phyloP scores from a whole-genome alignment of 2,329 filamentous ascomycete genomes.

The Botrytis paeoniae region DNA sequence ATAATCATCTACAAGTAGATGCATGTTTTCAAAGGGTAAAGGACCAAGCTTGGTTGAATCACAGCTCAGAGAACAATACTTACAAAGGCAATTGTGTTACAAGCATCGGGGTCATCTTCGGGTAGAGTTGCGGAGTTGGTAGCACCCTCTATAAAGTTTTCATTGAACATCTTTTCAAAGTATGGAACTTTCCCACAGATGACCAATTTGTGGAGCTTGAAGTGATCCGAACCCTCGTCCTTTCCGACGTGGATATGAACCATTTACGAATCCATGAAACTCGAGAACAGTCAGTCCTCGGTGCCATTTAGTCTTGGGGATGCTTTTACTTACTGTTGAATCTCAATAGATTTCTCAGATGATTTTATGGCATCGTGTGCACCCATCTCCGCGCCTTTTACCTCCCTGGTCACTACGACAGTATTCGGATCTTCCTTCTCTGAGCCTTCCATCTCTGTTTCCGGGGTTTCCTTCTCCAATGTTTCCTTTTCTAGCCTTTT shows the following conservation, averaged over 20 bases:
- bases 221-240: not conserved
- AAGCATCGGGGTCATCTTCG: conserved; percentile 16
- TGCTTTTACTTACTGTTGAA: not conserved
- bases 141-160: conserved; percentile 14
- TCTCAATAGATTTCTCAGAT: not conserved
- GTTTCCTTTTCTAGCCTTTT: too few relatives aligned
- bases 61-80: not conserved
- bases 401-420: not conserved
- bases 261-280: conserved; percentile 9
- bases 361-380: not conserved
- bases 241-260: conserved; percentile 18
- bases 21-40: not conserved
- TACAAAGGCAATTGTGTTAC: conserved; percentile 14
- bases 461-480: too few relatives aligned
- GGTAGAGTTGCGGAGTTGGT: conserved; percentile 18
- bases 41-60: too few relatives aligned
- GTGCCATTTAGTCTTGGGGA: not conserved
- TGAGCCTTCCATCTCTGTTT: too few relatives aligned
- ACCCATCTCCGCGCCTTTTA: not conserved
- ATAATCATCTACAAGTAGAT: not conserved
- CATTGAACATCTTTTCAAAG: conserved; percentile 23
- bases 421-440: not conserved
- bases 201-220: conserved; percentile 16
- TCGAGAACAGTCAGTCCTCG: not conserved
- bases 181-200: conserved; percentile 24